Percentiles rank a stretch among this genome's conserved stretches.
Evolutionary conservation across 805 yeast species (phyloP).

Genomic region (Tetrapisispora fleetii): DNA sequence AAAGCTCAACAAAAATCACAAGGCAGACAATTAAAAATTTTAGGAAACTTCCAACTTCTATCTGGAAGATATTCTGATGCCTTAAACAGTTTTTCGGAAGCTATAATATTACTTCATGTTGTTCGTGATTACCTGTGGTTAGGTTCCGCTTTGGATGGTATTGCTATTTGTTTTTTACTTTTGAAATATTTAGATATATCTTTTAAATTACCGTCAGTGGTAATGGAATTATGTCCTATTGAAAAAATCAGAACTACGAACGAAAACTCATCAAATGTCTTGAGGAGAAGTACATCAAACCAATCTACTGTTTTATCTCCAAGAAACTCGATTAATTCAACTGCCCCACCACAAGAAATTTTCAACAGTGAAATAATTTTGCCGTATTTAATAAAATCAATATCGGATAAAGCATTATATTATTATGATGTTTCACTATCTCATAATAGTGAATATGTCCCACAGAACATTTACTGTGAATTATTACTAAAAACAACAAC

Average conservation of each 20-base stretch:
- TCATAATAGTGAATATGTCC: conserved; percentile 65
- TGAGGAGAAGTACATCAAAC: conserved; percentile 18
- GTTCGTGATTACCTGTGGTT: conserved; percentile 78
- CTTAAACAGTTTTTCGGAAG: conserved; percentile 61
- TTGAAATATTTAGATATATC: conserved; percentile 40
- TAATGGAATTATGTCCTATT: conserved; percentile 27
- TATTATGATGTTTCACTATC: conserved; percentile 44
- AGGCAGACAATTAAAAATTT: conserved; percentile 67
- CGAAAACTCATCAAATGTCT: conserved; percentile 4
- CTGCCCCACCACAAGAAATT: conserved; percentile 1
- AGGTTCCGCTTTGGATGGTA: conserved; percentile 77
- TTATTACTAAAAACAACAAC: conserved; percentile 53
- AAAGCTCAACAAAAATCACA: conserved; percentile 38
- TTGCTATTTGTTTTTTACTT: conserved; percentile 56
- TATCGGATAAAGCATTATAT: conserved; percentile 32
- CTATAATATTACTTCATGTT: conserved; percentile 47
- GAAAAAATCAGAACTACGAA: conserved; percentile 9
- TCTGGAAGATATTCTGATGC: conserved; percentile 76
- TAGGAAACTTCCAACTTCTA: conserved; percentile 67
- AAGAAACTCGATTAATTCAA: conserved; percentile 32
- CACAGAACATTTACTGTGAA: conserved; percentile 72
- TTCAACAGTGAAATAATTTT: conserved; percentile 8
- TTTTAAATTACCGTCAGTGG: conserved; percentile 26
- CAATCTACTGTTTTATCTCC: conserved; percentile 36
- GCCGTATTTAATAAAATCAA: conserved; percentile 31